Conservation (phyloP, 805 yeast species). For the Candida adriatica region DNA sequence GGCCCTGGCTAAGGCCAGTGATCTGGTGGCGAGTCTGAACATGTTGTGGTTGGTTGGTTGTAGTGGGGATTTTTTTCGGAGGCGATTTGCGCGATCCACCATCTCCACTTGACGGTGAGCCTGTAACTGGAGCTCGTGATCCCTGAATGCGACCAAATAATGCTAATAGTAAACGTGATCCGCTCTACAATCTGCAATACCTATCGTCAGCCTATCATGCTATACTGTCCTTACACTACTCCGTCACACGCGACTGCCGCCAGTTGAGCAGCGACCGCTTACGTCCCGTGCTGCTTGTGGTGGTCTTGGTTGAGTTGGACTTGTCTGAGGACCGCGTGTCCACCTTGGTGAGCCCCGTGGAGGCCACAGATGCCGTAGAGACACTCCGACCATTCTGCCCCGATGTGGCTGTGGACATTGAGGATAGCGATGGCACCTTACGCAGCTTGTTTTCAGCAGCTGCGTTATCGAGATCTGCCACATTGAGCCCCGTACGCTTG, state of each 20-base stretch:
- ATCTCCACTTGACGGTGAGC: too few relatives aligned
- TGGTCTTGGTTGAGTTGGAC: constrained; percentile 15
- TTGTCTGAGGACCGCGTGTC: constrained; percentile 24
- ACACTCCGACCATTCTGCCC: constrained; percentile 2
- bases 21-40: constrained; percentile 46
- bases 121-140: too few relatives aligned
- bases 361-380: constrained; percentile 7
- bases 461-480: constrained; percentile 21
- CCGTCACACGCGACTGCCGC: constrained; percentile 29
- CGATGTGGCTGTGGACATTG: too few relatives aligned
- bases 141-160: too few relatives aligned
- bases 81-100: too few relatives aligned
- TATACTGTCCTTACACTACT: too few relatives aligned
- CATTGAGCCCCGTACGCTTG: constrained; percentile 24
- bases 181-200: too few relatives aligned
- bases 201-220: too few relatives aligned
- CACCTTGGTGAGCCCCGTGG: constrained; percentile 17
- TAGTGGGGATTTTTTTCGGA: too few relatives aligned
- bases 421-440: constrained; percentile 15
- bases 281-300: constrained; percentile 14
- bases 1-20: constrained; percentile 30
- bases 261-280: constrained; percentile 27
- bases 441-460: constrained; percentile 14
- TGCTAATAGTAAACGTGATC: too few relatives aligned
- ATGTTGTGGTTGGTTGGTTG: constrained; percentile 20